Percentiles rank a stretch among this genome's conserved stretches.
phyloP scores from a whole-genome alignment of 805 yeast genomes.

The Jamesozyma hellenica region DNA sequence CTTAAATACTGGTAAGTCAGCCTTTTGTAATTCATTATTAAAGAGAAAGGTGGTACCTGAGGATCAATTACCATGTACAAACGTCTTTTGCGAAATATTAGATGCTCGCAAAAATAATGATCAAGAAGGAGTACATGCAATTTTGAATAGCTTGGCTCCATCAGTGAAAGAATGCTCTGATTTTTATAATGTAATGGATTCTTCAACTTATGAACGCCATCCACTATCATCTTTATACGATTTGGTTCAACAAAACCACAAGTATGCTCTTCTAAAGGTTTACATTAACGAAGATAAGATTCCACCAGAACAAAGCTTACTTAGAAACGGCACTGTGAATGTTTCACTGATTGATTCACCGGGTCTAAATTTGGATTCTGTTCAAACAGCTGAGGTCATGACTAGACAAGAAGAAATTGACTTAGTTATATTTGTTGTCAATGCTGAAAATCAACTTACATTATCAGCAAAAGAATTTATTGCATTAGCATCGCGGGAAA shows the following conservation, averaged over 20 bases:
- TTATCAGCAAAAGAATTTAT: constrained; percentile 90
- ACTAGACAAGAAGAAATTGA: constrained; percentile 96
- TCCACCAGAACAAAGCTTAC: constrained; percentile 57
- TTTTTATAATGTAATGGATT: constrained; percentile 38
- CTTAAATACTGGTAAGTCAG: constrained; percentile 90
- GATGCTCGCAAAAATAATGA: constrained; percentile 70
- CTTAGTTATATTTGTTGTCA: constrained; percentile 88
- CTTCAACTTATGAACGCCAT: constrained; percentile 51
- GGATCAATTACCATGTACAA: constrained; percentile 96
- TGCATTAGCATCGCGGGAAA: constrained; percentile 81
- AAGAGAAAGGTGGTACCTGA: constrained; percentile 75
- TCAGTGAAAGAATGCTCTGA: constrained; percentile 21
- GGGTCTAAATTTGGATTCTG: constrained; percentile 85
- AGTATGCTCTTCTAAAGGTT: constrained; percentile 63
- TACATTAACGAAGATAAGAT: constrained; percentile 60
- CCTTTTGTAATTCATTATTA: constrained; percentile 84
- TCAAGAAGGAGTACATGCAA: constrained; percentile 88
- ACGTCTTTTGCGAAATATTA: constrained; percentile 88
- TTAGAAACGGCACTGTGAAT: constrained; percentile 85
- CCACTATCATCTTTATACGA: constrained; percentile 49
- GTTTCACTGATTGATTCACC: constrained; percentile 94
- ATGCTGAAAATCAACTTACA: constrained; percentile 93
- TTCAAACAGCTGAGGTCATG: constrained; percentile 89
- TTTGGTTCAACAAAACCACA: constrained; percentile 65
- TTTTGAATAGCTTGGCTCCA: constrained; percentile 40